Evolutionary conservation across 805 yeast species (phyloP), one percentile per base, ranked within the genome.

Genomic region (Candida glaebosa): DNA sequence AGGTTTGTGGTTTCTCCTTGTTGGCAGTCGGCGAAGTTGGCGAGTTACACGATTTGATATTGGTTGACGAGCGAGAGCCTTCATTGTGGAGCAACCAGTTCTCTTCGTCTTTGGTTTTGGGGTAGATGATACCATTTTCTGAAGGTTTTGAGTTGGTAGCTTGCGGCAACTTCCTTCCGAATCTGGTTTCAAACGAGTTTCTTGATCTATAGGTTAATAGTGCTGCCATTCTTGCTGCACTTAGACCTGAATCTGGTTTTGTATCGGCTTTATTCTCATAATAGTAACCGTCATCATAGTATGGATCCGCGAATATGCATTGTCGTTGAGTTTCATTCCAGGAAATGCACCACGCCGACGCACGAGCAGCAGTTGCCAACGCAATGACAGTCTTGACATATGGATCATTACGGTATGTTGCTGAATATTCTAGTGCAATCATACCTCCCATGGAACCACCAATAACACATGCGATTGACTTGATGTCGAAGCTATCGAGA

Each of bases 371-470:
- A 0, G 98, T 91, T 1, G 99, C 99, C 40, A 91, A 65, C 0
- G 96, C 91, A 10, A 91, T 82, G 17, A 86, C 70, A 32, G 76
- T 69, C 44, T 75, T 75, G 25, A 93, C 95, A 57, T 78, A 93
- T 2, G 72, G 75, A 1, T 69, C 59, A 3, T 84, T 84, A 41
- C 79, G 82, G 58, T 77, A 87, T 2, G 65, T 64, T 1, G 71
- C 57, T 3, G 89, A 79, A 76, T 87, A 93, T 60, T 93, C 99
- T 52, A 93, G 67, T 0, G 90, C 88, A 34, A 89, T 67, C 98
- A 93, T 93, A 15, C 99, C 99, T 32, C 99, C 99, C 99, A 93
- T 93, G 18, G 98, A 90, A 0, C 99, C 99, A 31, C 99, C 99
- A 43, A 93, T 78, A 14, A 85, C 95, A 39, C 83, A 77, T 1